These are phyloP conservation scores for Vitis hybrid DNA, from an alignment of 177 flowering plant genomes.

Conservation along the genomic window DNA sequence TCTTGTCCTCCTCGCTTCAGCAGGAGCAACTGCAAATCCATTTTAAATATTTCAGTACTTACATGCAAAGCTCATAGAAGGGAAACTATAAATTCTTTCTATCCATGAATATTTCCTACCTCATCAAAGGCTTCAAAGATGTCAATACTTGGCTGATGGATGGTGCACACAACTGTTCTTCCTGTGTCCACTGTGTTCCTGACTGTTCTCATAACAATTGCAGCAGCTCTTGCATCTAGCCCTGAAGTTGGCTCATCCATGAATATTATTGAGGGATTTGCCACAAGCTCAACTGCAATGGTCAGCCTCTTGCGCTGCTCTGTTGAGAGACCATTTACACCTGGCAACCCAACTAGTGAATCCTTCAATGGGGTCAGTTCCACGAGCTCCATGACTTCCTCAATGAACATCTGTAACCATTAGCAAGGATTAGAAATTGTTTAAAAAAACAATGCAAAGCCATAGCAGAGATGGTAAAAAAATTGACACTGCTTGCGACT, in stretches of 20 bases:
- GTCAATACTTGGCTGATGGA: constrained; percentile 27
- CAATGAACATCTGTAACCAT: constrained; percentile 21
- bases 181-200: constrained; percentile 27
- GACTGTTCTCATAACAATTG: constrained; percentile 27
- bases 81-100: too few relatives aligned
- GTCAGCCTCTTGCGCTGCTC: constrained; percentile 28
- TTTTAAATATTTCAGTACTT: too few relatives aligned
- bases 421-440: too few relatives aligned
- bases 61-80: neutral
- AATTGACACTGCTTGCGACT: too few relatives aligned
- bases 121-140: constrained; percentile 25
- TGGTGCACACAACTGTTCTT: constrained; percentile 26
- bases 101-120: neutral
- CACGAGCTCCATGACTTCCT: constrained; percentile 26
- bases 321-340: constrained; percentile 22
- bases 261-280: constrained; percentile 28
- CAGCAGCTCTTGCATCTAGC: constrained; percentile 27
- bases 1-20: too few relatives aligned
- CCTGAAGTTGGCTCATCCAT: constrained; percentile 32
- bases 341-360: constrained; percentile 21
- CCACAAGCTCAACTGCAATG: constrained; percentile 26
- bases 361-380: constrained; percentile 17
- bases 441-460: neutral
- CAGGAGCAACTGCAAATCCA: too few relatives aligned
- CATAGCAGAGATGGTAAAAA: neutral